Evolutionary conservation across 257 asterid species (phyloP).

Genomic region (Mentha longifolia): DNA sequence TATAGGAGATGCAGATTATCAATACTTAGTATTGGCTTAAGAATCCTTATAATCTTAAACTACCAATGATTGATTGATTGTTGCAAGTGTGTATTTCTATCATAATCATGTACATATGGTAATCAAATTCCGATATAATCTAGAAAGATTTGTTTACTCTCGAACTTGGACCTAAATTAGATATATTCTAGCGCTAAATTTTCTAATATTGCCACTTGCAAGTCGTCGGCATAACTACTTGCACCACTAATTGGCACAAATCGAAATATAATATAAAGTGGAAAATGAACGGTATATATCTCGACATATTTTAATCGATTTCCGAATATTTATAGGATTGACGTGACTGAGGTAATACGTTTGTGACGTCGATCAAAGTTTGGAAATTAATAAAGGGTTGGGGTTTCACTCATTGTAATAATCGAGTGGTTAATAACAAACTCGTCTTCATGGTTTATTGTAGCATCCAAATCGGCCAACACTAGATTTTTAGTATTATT

Average conservation of each 20-base stretch:
- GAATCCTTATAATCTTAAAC: no score
- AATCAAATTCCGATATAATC: neutral
- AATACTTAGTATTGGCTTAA: no score
- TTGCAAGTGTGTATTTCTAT: no score
- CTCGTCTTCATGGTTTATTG: constrained; percentile 15
- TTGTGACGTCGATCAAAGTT: constrained; percentile 5
- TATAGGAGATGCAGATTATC: no score
- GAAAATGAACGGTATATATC: neutral
- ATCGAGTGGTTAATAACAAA: constrained; percentile 1
- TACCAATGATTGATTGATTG: no score
- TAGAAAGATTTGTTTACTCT: neutral
- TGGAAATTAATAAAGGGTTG: neutral
- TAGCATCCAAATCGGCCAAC: constrained; percentile 33
- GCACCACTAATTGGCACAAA: constrained; percentile 1
- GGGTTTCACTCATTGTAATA: constrained; percentile 15
- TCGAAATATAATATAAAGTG: neutral
- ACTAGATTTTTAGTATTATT: constrained; percentile 7
- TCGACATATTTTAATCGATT: neutral
- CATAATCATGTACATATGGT: neutral
- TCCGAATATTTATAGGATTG: neutral
- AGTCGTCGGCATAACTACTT: constrained; percentile 18
- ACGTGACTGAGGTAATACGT: constrained; percentile 29
- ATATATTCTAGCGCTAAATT: neutral
- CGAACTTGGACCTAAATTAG: neutral
- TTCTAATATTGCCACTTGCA: constrained; percentile 1